Percentiles rank a stretch among this genome's conserved stretches.
phyloP scores from a whole-genome alignment of 202 grass and related monocot species.

The Eragrostis tef region DNA sequence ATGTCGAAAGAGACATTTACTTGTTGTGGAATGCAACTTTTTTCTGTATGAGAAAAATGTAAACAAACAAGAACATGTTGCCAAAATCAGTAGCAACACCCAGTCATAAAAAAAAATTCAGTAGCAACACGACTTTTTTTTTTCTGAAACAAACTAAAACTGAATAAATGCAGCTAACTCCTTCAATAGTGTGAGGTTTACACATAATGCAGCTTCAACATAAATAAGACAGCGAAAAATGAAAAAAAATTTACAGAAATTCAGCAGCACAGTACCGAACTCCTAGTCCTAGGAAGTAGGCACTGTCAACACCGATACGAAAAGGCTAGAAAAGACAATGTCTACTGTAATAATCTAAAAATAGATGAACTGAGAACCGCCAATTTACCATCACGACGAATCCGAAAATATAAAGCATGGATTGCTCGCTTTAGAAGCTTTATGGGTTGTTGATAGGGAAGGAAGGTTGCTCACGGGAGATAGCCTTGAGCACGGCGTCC shows the following conservation, averaged over 20 bases:
- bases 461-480: conserved; percentile 38
- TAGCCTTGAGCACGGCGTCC: conserved; percentile 50
- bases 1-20: neutral
- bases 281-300: too few relatives aligned
- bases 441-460: neutral
- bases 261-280: too few relatives aligned
- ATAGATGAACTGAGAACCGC: too few relatives aligned
- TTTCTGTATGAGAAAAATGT: neutral
- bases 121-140: too few relatives aligned
- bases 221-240: too few relatives aligned
- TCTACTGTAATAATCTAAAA: neutral
- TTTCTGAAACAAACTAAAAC: neutral
- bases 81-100: neutral
- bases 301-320: too few relatives aligned
- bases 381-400: neutral
- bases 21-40: conserved; percentile 1
- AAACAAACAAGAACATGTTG: neutral
- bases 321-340: neutral
- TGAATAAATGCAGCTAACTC: neutral
- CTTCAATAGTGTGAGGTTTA: neutral
- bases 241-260: too few relatives aligned
- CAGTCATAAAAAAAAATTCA: too few relatives aligned
- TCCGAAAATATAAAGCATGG: neutral
- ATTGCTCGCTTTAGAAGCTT: neutral
- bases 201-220: neutral